Evolutionary conservation across 768 basidiomycete genomes (phyloP).

Genomic region (Gelatoporia subvermispora): DNA sequence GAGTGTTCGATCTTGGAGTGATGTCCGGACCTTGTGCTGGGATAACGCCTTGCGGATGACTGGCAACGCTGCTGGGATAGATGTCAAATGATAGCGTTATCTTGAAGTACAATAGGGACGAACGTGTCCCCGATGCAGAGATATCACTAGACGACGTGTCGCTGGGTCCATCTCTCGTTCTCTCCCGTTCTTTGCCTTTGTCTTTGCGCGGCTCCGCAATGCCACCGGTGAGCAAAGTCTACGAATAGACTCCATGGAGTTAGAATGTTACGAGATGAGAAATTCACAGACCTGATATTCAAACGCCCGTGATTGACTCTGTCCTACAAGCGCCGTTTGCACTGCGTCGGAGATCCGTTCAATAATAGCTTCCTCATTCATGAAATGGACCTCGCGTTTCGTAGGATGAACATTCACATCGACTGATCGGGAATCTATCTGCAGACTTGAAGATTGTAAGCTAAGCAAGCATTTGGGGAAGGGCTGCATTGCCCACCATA

Average conservation of each 20-base stretch:
- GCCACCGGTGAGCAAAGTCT: constrained; percentile 62
- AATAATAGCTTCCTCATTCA: constrained; percentile 85
- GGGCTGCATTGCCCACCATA: constrained; percentile 54
- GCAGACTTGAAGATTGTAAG: constrained; percentile 44
- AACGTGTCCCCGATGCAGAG: constrained; percentile 19
- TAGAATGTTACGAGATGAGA: background rate
- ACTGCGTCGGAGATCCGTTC: constrained; percentile 71
- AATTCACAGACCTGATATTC: constrained; percentile 58
- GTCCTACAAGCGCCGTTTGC: constrained; percentile 56
- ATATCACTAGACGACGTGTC: constrained; percentile 15
- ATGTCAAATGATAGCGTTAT: background rate
- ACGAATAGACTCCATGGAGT: too few relatives aligned
- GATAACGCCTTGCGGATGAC: constrained; percentile 53
- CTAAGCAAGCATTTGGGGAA: background rate
- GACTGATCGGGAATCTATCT: constrained; percentile 80
- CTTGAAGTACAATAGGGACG: background rate
- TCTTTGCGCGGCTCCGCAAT: constrained; percentile 31
- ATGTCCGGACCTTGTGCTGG: constrained; percentile 91
- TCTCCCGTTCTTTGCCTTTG: constrained; percentile 34
- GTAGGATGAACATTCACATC: constrained; percentile 99
- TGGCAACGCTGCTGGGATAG: constrained; percentile 8
- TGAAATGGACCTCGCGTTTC: constrained; percentile 92
- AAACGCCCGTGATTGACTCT: constrained; percentile 56
- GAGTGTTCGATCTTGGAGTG: constrained; percentile 79
- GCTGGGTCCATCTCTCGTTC: constrained; percentile 26